phyloP scores from a whole-genome alignment of 768 basidiomycete genomes.

The Lentinula aciculospora region DNA sequence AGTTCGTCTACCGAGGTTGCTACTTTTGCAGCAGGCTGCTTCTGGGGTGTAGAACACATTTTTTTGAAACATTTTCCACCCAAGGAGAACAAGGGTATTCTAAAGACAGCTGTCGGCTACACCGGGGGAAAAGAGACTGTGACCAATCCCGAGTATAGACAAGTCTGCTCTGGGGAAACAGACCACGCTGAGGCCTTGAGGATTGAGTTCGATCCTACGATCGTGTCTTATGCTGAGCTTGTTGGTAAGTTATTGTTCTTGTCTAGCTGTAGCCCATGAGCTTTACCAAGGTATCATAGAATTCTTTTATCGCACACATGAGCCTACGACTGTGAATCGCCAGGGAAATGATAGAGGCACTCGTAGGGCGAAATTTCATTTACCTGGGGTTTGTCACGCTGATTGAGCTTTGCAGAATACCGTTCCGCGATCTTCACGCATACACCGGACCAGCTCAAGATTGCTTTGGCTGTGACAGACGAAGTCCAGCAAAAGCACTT shows the following conservation, averaged over 20 bases:
- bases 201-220: constrained; percentile 78
- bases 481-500: constrained; percentile 86
- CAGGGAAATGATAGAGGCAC: constrained; percentile 78
- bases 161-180: constrained; percentile 78
- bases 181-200: constrained; percentile 85
- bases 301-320: constrained; percentile 94
- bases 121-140: constrained; percentile 61
- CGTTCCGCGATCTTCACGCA: constrained; percentile 89
- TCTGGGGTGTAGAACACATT: constrained; percentile 86
- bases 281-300: constrained; percentile 34
- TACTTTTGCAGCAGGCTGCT: constrained; percentile 60
- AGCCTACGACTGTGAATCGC: constrained; percentile 77
- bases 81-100: constrained; percentile 63
- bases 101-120: constrained; percentile 74
- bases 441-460: constrained; percentile 61
- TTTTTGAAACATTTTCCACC: constrained; percentile 77
- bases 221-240: constrained; percentile 79
- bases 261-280: background rate
- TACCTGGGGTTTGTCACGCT: background rate
- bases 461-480: constrained; percentile 71
- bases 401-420: constrained; percentile 53
- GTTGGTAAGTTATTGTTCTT: constrained; percentile 54
- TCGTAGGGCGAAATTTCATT: constrained; percentile 42
- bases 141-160: constrained; percentile 57
- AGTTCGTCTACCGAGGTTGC: constrained; percentile 28